A percentile compares a stretch with the other conserved stretches of the same genome.
phyloP scores from a whole-genome alignment of 2,329 filamentous ascomycete species.

The Corinectria fuckeliana region DNA sequence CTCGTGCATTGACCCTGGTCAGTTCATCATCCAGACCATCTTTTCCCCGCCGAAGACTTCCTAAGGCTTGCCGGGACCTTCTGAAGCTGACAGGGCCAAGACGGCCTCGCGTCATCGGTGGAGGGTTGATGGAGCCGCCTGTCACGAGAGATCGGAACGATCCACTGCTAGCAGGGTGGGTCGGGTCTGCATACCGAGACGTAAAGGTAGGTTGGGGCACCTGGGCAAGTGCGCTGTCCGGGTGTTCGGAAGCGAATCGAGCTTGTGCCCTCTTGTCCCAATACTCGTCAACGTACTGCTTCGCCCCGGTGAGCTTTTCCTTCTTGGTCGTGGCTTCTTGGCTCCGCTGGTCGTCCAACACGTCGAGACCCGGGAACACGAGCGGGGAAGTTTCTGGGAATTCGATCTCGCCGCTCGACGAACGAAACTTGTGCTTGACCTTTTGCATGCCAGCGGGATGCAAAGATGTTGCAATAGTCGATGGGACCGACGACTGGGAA shows the following conservation, averaged over 20 bases:
- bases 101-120: constrained; percentile 1
- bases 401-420: constrained; percentile 12
- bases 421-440: neutral
- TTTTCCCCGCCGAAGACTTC: neutral
- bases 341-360: neutral
- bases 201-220: constrained; percentile 9
- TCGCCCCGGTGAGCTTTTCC: neutral
- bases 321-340: neutral
- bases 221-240: constrained; percentile 1
- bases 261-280: constrained; percentile 15
- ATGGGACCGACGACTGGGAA: neutral
- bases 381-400: constrained; percentile 12
- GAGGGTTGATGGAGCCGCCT: constrained; percentile 21
- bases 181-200: constrained; percentile 22
- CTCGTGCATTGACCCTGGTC: neutral
- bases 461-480: constrained; percentile 1
- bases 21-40: neutral
- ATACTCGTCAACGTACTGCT: constrained; percentile 11
- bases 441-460: constrained; percentile 5
- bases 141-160: constrained; percentile 26
- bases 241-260: constrained; percentile 9
- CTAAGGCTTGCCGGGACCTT: neutral
- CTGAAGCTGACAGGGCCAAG: no score
- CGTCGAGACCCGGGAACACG: constrained; percentile 7
- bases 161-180: constrained; percentile 22